A percentile compares a stretch with the other conserved stretches of the same genome.
Evolutionary conservation across 1,139 yeast genomes (phyloP).

Genomic region (Maudiozyma humilis): DNA sequence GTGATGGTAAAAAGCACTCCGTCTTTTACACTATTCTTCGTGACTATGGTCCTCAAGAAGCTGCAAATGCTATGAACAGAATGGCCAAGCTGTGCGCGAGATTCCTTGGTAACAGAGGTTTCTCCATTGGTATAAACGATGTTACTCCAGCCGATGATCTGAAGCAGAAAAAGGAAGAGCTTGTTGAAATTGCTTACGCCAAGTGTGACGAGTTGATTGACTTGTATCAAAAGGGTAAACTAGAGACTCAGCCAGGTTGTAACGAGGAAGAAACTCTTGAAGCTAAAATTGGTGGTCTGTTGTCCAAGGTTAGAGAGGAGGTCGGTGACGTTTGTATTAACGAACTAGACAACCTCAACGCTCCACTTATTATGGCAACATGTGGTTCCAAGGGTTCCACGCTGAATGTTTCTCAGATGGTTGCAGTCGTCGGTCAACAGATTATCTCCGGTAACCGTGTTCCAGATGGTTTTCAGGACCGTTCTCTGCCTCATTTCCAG

Average conservation of each 20-base stretch:
- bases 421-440: constrained; percentile 99
- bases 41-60: constrained; percentile 93
- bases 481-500: constrained; percentile 94
- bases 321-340: constrained; percentile 96
- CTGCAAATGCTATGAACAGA: constrained; percentile 93
- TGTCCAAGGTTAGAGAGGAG: constrained; percentile 96
- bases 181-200: constrained; percentile 85
- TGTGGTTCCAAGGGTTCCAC: constrained; percentile 99
- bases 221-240: constrained; percentile 70
- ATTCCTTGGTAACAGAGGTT: constrained; percentile 88
- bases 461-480: constrained; percentile 98
- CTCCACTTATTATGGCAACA: constrained; percentile 97
- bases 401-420: constrained; percentile 97
- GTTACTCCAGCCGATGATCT: constrained; percentile 87
- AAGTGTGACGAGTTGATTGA: constrained; percentile 90
- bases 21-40: constrained; percentile 90
- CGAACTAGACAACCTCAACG: constrained; percentile 83
- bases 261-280: constrained; percentile 96
- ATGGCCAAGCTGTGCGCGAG: constrained; percentile 98
- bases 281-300: constrained; percentile 91
- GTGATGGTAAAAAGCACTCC: constrained; percentile 97
- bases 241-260: constrained; percentile 98
- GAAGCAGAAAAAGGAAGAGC: constrained; percentile 67
- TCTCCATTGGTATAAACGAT: constrained; percentile 94
- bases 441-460: constrained; percentile 98